Base-by-base conservation (phyloP, 2,329 filamentous ascomycete genomes). In the Alternaria viburni region DNA sequence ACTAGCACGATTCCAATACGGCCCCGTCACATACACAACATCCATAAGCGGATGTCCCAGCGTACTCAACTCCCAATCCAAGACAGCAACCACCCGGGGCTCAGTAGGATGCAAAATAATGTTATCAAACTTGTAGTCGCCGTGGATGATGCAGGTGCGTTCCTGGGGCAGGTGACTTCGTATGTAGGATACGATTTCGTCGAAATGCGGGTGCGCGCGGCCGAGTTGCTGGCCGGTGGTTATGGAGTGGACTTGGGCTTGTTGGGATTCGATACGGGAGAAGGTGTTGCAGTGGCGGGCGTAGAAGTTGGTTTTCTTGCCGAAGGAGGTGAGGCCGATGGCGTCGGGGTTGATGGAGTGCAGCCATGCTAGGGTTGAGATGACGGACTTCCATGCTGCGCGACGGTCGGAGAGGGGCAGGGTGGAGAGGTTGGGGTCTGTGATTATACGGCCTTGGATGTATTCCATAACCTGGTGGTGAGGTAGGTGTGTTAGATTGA, bases 31-130 rank as follows among this genome's bases (percentile, higher is more conserved):
- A 80, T 97, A 98, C 77, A 91, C 89, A 41, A 97, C 85, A 79
- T 98, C 95, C 32, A 92, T 93, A 25, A 97, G 87, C 2, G 96
- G 95, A 77, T 99, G 95, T 11, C 95, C 95, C 59, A 97, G 89
- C 0, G 95, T 98, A 45, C 93, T 93, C 91, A 98, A 93, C 81
- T 98, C 95, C 95, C 95, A 98, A 82, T 98, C 96, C 8, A 98
- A 82, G 57, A 98, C 93, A 1, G 93, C 95, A 80, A 98, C 93
- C 13, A 98, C 93, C 50, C 90, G 85, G 6, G 94, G 89, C 79
- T 95, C 91, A 0, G 92, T 94, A 79, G 91, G 90, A 82, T 97
- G 93, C 78, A 96, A 96, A 19, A 84, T 81, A 6, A 85, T 65
- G 58, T 84, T 85, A 62, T 84, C 83, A 56, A 85, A 96, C 84